Evolutionary conservation across 495 filamentous ascomycete species (phyloP).

Genomic region (Penicillium angulare): DNA sequence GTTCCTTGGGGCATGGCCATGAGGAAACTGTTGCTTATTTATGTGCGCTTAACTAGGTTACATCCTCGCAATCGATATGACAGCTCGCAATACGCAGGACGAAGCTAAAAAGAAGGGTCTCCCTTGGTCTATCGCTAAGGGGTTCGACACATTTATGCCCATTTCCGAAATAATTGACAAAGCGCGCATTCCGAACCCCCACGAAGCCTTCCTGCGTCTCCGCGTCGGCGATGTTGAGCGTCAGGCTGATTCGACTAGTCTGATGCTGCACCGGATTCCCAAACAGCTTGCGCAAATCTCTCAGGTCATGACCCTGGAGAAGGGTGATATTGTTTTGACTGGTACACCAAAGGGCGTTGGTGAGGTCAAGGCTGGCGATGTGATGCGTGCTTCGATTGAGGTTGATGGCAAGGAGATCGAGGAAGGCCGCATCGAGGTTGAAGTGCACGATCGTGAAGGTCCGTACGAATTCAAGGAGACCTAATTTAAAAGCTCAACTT

Average conservation of each 20-base stretch:
- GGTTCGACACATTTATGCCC: slow-evolving; percentile 95
- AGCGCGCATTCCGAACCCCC: slow-evolving; percentile 76
- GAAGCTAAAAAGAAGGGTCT: slow-evolving; percentile 95
- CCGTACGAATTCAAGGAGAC: slow-evolving; percentile 49
- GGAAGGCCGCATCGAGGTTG: slow-evolving; percentile 82
- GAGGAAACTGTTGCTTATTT: background rate
- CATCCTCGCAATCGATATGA: slow-evolving; percentile 88
- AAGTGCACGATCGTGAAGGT: slow-evolving; percentile 66
- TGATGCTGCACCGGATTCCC: slow-evolving; percentile 95
- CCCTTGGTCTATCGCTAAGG: slow-evolving; percentile 95
- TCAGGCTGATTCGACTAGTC: slow-evolving; percentile 79
- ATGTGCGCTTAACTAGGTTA: slow-evolving; percentile 56
- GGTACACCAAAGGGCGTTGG: slow-evolving; percentile 98
- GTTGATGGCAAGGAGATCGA: slow-evolving; percentile 81
- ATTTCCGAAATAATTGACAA: slow-evolving; percentile 76
- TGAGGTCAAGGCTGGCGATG: slow-evolving; percentile 77
- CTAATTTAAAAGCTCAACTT: slow-evolving; percentile 15
- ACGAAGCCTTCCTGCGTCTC: slow-evolving; percentile 81
- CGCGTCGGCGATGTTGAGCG: slow-evolving; percentile 69
- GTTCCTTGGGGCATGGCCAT: background rate
- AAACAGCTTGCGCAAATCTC: slow-evolving; percentile 84
- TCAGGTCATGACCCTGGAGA: slow-evolving; percentile 88
- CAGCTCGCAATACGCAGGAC: slow-evolving; percentile 87
- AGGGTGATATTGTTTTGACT: slow-evolving; percentile 89
- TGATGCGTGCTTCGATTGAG: slow-evolving; percentile 81